A percentile compares a stretch with the other conserved stretches of the same genome.
Evolutionary conservation across 345 rosid genomes (phyloP).

Genomic region (Chamaenerion angustifolium): DNA sequence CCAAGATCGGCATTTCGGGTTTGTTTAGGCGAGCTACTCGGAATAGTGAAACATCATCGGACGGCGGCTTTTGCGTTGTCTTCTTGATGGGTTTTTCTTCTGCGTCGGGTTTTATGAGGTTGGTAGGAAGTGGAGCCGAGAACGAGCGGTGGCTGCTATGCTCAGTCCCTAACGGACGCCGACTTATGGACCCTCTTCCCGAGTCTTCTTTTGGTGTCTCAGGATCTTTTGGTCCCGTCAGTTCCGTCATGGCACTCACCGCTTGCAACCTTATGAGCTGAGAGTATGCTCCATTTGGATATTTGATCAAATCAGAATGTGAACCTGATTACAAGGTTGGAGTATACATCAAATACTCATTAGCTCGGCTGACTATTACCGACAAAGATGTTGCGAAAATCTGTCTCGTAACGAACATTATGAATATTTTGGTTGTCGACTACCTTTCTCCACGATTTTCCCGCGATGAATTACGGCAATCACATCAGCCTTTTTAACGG

Average conservation of each 20-base stretch:
- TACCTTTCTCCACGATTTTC: slow-evolving; percentile 34
- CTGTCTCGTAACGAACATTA: neutral
- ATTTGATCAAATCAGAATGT: slow-evolving; percentile 21
- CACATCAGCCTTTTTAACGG: slow-evolving; percentile 20
- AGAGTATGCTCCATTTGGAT: slow-evolving; percentile 30
- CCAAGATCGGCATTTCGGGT: slow-evolving; percentile 48
- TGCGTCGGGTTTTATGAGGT: slow-evolving; percentile 7
- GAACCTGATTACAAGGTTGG: slow-evolving; percentile 12
- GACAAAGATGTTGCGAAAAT: neutral
- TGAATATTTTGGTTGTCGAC: neutral
- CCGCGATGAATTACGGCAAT: slow-evolving; percentile 28
- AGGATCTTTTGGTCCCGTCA: slow-evolving; percentile 6
- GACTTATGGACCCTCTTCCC: slow-evolving; percentile 11
- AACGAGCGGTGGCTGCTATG: slow-evolving; percentile 21
- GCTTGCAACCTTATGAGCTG: slow-evolving; percentile 29
- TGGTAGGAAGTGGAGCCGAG: slow-evolving; percentile 14
- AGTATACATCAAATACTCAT: too few relatives aligned
- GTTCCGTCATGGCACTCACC: slow-evolving; percentile 9
- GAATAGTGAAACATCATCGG: slow-evolving; percentile 20
- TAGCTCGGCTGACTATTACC: too few relatives aligned
- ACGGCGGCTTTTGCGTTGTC: slow-evolving; percentile 6
- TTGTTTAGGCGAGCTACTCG: slow-evolving; percentile 53
- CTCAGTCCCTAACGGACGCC: slow-evolving; percentile 29
- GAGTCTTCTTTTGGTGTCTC: slow-evolving; percentile 6
- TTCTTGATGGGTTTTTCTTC: neutral